phyloP scores from a whole-genome alignment of 75 land plant genomes.

The Picea glauca region DNA sequence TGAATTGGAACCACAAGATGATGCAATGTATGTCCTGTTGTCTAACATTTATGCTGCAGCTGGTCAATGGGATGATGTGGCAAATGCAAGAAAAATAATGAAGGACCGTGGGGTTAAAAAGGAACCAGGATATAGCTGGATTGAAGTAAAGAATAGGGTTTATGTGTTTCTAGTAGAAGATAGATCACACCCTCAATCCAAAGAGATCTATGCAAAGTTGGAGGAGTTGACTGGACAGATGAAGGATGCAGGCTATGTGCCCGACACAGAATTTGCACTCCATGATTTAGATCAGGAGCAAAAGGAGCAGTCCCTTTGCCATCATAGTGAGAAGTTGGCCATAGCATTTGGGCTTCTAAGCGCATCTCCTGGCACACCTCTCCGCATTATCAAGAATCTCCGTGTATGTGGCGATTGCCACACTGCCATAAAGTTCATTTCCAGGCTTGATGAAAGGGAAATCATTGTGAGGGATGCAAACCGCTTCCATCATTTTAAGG shows the following conservation, averaged over 20 bases:
- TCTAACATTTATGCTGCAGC: conserved; percentile 30
- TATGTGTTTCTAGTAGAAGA: conserved; percentile 33
- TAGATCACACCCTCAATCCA: conserved; percentile 15
- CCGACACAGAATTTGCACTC: conserved; percentile 17
- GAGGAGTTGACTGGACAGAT: conserved; percentile 18
- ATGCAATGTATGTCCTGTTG: conserved; percentile 20
- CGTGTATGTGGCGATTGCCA: conserved; percentile 31
- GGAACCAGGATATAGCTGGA: conserved; percentile 21
- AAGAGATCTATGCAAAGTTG: conserved; percentile 15
- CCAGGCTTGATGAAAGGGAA: conserved; percentile 19
- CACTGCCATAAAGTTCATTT: conserved; percentile 20
- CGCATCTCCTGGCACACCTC: conserved; percentile 42
- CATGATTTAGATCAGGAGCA: conserved; percentile 19
- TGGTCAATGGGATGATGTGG: conserved; percentile 22
- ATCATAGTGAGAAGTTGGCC: conserved; percentile 37
- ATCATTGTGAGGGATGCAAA: conserved; percentile 29
- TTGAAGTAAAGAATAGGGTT: conserved; percentile 20
- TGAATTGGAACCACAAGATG: conserved; percentile 13
- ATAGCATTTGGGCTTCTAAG: conserved; percentile 31
- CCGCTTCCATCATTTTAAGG: conserved; percentile 24
- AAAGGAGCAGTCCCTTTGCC: conserved; percentile 21
- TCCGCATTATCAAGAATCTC: conserved; percentile 37
- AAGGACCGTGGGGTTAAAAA: conserved; percentile 14
- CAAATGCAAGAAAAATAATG: conserved; percentile 16
- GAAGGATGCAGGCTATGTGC: conserved; percentile 24